Evolutionary conservation across 1,139 yeast species (phyloP), one percentile per base, ranked within the genome.

Genomic region (Geotrichum klebahnii): DNA sequence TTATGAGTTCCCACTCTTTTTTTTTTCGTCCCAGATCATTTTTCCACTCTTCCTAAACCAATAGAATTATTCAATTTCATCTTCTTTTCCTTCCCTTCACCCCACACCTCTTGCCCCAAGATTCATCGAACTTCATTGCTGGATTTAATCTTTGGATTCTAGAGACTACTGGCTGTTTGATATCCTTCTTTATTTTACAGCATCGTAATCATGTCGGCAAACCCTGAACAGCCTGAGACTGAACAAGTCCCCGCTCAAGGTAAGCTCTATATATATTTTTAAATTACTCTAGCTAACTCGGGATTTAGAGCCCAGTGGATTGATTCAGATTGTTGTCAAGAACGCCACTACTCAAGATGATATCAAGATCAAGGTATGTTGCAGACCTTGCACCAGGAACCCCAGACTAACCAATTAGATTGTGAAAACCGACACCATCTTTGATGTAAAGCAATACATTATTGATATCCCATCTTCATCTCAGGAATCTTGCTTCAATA

Each of bases 401-500:
- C 26, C n/a, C 12, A 29, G 12, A 20, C 41, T 34, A 32, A 31
- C 24, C 36, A 3, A 17, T 17, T 38, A 52, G 55, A 45, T 48
- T 24, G 42, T 40, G 29, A 52, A 46, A 46, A 43, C 52, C 23
- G 87, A 81, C 57, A 67, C 80, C 26, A 62, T 84, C 52, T 70
- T 75, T 47, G 88, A 83, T 54, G 73, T 86, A 51, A 76, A 72
- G 57, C 81, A 79, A 62, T 75, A 83, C 22, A 68, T 87, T 51
- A 70, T 76, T 28, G 70, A 79, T 24, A 66, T 79, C 32, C 79
- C 83, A 12, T 72, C 73, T 28, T 76, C 82, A 39, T 75, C 76
- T 59, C 82, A 79, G 54, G 53, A 49, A 29, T 82, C 94, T 34
- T 77, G 80, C 60, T 87, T 80, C 62, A 69, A 75, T 5, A 69